These are phyloP conservation scores for Beta vulgaris DNA, from an alignment of 148 eudicot genomes.

Conservation along the genomic window DNA sequence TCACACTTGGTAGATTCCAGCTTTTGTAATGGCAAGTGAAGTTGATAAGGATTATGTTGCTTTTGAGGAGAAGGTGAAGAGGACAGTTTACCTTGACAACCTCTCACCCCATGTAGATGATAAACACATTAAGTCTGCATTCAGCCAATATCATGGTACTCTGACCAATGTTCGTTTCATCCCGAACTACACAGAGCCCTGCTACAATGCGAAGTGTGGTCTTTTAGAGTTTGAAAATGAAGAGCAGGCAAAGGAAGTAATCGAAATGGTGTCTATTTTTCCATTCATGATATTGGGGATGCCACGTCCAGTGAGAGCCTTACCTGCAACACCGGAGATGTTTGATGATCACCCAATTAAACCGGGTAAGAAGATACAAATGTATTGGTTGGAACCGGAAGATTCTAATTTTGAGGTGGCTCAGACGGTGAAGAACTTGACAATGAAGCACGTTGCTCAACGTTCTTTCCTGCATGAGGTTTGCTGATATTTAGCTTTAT, in stretches of 20 bases:
- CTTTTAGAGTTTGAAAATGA: slow-evolving; percentile 54
- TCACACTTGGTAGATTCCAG: background rate
- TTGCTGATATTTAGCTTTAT: background rate
- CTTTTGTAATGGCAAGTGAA: slow-evolving; percentile 37
- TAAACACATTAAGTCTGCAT: slow-evolving; percentile 45
- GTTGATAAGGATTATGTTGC: slow-evolving; percentile 50
- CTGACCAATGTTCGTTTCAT: slow-evolving; percentile 46
- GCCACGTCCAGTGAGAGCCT: slow-evolving; percentile 86
- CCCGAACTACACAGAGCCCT: slow-evolving; percentile 42
- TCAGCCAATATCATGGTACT: slow-evolving; percentile 47
- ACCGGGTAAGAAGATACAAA: slow-evolving; percentile 42
- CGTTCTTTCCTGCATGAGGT: slow-evolving; percentile 50
- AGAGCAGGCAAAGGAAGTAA: slow-evolving; percentile 37
- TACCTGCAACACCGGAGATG: slow-evolving; percentile 51
- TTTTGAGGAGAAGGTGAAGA: slow-evolving; percentile 59
- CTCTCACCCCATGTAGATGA: slow-evolving; percentile 59
- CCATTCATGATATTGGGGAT: slow-evolving; percentile 75
- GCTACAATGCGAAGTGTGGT: slow-evolving; percentile 37
- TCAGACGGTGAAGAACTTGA: slow-evolving; percentile 42
- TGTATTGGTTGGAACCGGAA: slow-evolving; percentile 52
- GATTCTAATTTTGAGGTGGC: slow-evolving; percentile 63
- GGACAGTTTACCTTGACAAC: slow-evolving; percentile 67
- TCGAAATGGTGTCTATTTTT: slow-evolving; percentile 22
- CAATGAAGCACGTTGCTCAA: slow-evolving; percentile 49
- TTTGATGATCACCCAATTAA: slow-evolving; percentile 64